Base-by-base conservation (phyloP, 1,284 basidiomycete genomes). In the Puccinia hordei region DNA sequence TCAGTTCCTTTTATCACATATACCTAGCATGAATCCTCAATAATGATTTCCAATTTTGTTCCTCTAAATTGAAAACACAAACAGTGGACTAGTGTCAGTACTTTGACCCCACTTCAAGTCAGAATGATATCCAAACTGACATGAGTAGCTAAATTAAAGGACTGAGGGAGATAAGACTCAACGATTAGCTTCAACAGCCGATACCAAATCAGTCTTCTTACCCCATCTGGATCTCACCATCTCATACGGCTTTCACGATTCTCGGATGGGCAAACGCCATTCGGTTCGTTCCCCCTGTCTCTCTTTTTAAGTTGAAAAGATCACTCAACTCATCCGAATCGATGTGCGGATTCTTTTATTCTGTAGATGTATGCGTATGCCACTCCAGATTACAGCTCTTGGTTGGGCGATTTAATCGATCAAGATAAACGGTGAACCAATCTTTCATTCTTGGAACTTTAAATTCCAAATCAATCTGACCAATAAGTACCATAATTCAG, bases 81-180 rank as follows among this genome's bases (percentile, higher is more conserved):
- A 66, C 63, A 77, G 74, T 77, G 74, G 74, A 65, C n/a, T 66
- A 51, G 74, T 77, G 74, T 77, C 35, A 77, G 74, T 65, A 22
- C 46, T 59, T 41, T n/a, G 65, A n/a, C n/a, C 41, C 35, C 30
- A n/a, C 6, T 55, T 22, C 1, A 27, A 15, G 38, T 41, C 4
- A 41, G 38, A n/a, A 2, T n/a, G 13, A 51, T n/a, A 51, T 17
- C 38, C 10, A 24, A 68, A 68, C 46, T 27, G 5, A 41, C 35
- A 2, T 41, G 8, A 24, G 12, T 6, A n/a, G 3, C 12, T 41
- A 19, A 27, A 68, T 44, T 38, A 8, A 12, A 51, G 63, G 59
- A 38, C 49, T 38, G 74, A 77, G 33, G 63, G 46, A 22, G 51
- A 77, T 68, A 68, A 68, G 53, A 51, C 30, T 24, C 19, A 51